A percentile compares a stretch with the other conserved stretches of the same genome.
Evolutionary conservation across 371 early-diverging fungal genomes (phyloP).

Genomic region (Rhizomucor pusillus): DNA sequence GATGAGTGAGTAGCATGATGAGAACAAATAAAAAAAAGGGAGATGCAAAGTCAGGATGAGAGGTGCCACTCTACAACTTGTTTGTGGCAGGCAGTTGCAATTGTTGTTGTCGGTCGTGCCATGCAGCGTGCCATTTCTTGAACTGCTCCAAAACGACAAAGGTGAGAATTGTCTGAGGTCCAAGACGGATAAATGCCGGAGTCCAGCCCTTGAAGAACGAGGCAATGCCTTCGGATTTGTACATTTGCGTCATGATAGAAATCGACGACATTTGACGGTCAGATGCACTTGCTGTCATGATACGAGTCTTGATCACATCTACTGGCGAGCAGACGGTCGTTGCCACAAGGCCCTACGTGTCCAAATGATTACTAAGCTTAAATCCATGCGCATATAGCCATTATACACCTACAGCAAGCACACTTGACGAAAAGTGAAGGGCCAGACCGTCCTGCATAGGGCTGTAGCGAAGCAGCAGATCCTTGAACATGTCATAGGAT

Average conservation of each 20-base stretch:
- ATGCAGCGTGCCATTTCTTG: slow-evolving; percentile 39
- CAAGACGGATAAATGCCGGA: slow-evolving; percentile 60
- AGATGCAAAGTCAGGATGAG: no score
- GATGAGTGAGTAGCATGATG: no score
- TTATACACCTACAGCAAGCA: slow-evolving; percentile 78
- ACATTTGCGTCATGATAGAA: slow-evolving; percentile 43
- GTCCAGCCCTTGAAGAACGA: slow-evolving; percentile 78
- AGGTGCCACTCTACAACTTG: neutral
- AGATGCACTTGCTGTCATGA: slow-evolving; percentile 56
- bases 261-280: slow-evolving; percentile 34
- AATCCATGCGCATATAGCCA: no score
- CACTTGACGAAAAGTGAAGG: slow-evolving; percentile 67
- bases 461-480: slow-evolving; percentile 40
- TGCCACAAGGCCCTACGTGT: slow-evolving; percentile 72
- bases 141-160: slow-evolving; percentile 69
- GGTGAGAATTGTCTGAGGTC: slow-evolving; percentile 69
- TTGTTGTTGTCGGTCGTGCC: slow-evolving; percentile 11
- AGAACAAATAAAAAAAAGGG: no score
- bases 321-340: slow-evolving; percentile 70
- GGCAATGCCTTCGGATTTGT: slow-evolving; percentile 52
- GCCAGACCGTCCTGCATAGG: slow-evolving; percentile 50
- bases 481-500: slow-evolving; percentile 59
- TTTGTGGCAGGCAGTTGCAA: neutral
- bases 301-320: slow-evolving; percentile 75
- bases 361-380: no score